Conservation (phyloP, 169 alveolate species). For the Plasmodium berghei region DNA sequence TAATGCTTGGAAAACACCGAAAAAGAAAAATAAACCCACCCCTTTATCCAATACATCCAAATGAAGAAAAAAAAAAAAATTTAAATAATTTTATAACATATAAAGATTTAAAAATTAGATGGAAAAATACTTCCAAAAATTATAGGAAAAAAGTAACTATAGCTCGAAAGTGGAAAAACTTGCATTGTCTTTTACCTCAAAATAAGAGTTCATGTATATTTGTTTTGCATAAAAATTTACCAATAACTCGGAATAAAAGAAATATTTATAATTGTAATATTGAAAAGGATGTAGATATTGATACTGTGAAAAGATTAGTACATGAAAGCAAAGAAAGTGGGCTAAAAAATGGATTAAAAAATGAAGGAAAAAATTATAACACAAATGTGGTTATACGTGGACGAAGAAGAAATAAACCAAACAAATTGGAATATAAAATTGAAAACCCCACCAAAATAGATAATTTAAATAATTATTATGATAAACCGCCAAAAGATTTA, state of each 20-base stretch:
- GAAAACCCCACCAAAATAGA: constrained; percentile 26
- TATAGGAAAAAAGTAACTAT: constrained; percentile 81
- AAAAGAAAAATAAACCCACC: constrained; percentile 87
- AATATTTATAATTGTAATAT: neutral
- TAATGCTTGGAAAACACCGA: constrained; percentile 88
- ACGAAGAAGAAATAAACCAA: neutral
- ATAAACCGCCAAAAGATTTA: constrained; percentile 80
- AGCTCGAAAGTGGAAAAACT: constrained; percentile 87
- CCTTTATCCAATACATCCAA: constrained; percentile 88
- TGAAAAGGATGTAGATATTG: neutral
- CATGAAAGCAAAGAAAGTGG: neutral
- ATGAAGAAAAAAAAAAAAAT: constrained; percentile 83
- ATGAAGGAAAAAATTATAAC: neutral
- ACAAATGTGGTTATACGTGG: neutral
- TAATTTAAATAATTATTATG: constrained; percentile 72
- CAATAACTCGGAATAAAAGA: constrained; percentile 78
- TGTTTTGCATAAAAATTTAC: constrained; percentile 82
- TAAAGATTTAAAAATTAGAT: constrained; percentile 83
- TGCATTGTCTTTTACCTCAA: constrained; percentile 82
- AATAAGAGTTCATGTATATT: constrained; percentile 83
- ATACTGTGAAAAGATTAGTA: neutral
- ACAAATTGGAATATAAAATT: neutral
- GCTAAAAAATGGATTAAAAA: neutral
- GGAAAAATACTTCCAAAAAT: constrained; percentile 84
- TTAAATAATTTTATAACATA: constrained; percentile 85